These are phyloP conservation scores for Silene coronaria DNA, from an alignment of 179 eudicot species.

Conservation along the genomic window DNA sequence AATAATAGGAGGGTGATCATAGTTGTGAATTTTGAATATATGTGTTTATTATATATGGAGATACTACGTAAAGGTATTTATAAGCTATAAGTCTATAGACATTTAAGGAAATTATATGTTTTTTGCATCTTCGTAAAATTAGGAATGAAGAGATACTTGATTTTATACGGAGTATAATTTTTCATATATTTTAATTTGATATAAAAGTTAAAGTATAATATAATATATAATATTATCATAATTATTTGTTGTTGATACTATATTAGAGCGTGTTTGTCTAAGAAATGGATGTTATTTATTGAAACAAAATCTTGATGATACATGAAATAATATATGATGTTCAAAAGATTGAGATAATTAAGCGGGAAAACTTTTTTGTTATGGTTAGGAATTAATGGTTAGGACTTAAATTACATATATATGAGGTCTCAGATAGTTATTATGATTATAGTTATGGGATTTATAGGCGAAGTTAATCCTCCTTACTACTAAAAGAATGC, in stretches of 20 bases:
- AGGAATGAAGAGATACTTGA: not conserved
- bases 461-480: too few relatives aligned
- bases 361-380: too few relatives aligned
- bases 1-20: constrained; percentile 3
- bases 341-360: too few relatives aligned
- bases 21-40: not conserved
- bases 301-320: too few relatives aligned
- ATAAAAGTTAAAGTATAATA: not conserved
- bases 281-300: too few relatives aligned
- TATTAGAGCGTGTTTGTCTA: not conserved
- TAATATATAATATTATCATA: too few relatives aligned
- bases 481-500: too few relatives aligned
- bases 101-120: not conserved
- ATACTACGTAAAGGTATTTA: not conserved
- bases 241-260: not conserved
- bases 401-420: too few relatives aligned
- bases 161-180: not conserved
- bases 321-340: too few relatives aligned
- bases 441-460: too few relatives aligned
- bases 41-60: not conserved
- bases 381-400: too few relatives aligned
- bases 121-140: not conserved
- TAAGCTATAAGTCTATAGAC: not conserved
- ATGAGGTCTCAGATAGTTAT: too few relatives aligned
- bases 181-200: not conserved